Percentiles rank a stretch among this genome's conserved stretches.
Conservation (phyloP, 495 filamentous ascomycete species). For the Choiromyces venosus region DNA sequence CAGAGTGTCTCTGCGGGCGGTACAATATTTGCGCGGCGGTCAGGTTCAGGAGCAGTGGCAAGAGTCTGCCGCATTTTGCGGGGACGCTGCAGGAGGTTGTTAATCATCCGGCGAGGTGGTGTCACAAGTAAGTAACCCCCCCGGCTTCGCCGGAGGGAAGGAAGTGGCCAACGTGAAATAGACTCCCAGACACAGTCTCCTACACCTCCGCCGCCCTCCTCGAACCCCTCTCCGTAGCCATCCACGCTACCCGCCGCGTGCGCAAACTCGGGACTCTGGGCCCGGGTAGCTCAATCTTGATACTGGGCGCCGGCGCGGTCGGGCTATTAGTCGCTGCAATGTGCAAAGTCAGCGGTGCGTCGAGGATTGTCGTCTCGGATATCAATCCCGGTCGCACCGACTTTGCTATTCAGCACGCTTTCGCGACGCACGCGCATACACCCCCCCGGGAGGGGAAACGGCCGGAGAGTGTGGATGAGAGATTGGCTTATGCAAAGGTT, state of each 20-base stretch:
- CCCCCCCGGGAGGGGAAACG: conserved; percentile 38
- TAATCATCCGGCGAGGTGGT: conserved; percentile 78
- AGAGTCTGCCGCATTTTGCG: conserved; percentile 78
- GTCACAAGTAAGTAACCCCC: conserved; percentile 54
- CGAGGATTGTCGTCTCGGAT: conserved; percentile 69
- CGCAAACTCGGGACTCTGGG: conserved; percentile 40
- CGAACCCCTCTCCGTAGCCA: conserved; percentile 78
- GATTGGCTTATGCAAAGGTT: conserved; percentile 57
- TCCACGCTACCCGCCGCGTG: conserved; percentile 70
- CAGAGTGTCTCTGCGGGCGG: conserved; percentile 65
- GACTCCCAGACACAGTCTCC: conserved; percentile 64
- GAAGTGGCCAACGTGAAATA: conserved; percentile 29
- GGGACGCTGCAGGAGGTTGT: conserved; percentile 86
- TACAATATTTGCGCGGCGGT: conserved; percentile 86
- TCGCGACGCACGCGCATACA: conserved; percentile 56
- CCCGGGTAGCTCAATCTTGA: conserved; percentile 60
- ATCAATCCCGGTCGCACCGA: conserved; percentile 70
- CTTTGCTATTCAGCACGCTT: conserved; percentile 66
- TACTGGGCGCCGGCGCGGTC: conserved; percentile 82
- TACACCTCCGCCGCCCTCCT: conserved; percentile 73
- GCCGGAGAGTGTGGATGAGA: conserved; percentile 54
- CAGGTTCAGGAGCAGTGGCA: conserved; percentile 78
- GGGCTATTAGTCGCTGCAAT: conserved; percentile 72
- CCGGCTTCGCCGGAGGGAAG: not conserved
- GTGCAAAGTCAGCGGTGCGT: conserved; percentile 61